These are phyloP conservation scores for Malassezia restricta DNA, from an alignment of 1,284 basidiomycete genomes.

Conservation along the genomic window DNA sequence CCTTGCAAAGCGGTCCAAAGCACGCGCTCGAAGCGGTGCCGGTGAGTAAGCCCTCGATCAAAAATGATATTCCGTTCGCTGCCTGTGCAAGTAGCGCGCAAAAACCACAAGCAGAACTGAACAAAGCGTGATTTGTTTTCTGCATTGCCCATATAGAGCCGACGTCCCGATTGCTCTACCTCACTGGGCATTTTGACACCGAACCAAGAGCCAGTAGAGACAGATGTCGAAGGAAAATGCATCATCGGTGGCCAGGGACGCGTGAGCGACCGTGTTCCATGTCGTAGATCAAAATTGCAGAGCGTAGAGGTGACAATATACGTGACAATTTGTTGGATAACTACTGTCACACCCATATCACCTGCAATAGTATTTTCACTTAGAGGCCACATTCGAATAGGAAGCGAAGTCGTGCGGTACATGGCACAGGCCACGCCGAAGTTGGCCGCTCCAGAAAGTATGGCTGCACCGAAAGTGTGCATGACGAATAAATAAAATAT, in stretches of 20 bases:
- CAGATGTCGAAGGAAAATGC: conserved; percentile 27
- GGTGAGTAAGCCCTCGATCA: conserved; percentile 21
- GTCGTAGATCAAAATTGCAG: conserved; percentile 28
- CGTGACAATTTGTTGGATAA: conserved; percentile 37
- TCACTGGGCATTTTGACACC: conserved; percentile 20
- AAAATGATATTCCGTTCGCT: conserved; percentile 33
- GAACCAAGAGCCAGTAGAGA: conserved; percentile 22
- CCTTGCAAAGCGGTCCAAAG: conserved; percentile 37
- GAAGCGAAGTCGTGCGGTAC: conserved; percentile 17
- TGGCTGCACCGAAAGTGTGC: conserved; percentile 13
- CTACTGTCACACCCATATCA: conserved; percentile 41
- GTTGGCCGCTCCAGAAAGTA: conserved; percentile 28
- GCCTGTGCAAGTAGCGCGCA: conserved; percentile 26
- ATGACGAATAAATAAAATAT: conserved; percentile 16
- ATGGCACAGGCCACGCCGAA: conserved; percentile 36
- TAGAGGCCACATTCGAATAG: conserved; percentile 31
- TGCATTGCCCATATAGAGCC: conserved; percentile 25
- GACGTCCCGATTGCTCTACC: conserved; percentile 15
- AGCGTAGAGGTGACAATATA: conserved; percentile 36
- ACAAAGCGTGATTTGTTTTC: conserved; percentile 14
- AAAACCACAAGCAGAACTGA: conserved; percentile 28
- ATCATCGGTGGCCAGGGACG: conserved; percentile 38
- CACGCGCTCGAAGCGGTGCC: conserved; percentile 29
- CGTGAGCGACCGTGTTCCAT: conserved; percentile 23
- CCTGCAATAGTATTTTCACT: conserved; percentile 32